Conservation (phyloP, 2,329 filamentous ascomycete species). For the Fusarium robinianum region DNA sequence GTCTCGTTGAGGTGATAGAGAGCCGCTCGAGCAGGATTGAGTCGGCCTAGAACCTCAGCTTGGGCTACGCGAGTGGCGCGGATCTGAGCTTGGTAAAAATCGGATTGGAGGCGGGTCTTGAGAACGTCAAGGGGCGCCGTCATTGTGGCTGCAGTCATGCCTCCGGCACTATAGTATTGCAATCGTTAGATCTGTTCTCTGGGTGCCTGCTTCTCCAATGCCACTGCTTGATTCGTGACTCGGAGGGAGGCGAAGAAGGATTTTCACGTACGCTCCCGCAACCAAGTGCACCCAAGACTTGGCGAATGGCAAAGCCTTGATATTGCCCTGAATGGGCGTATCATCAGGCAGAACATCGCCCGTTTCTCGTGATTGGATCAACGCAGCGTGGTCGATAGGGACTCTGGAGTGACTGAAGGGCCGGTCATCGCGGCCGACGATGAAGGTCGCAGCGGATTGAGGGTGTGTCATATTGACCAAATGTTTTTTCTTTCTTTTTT, state of each 20-base stretch:
- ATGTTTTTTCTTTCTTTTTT: too few species aligned
- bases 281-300: slow-evolving; percentile 93
- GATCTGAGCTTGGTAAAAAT: slow-evolving; percentile 89
- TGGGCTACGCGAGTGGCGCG: slow-evolving; percentile 66
- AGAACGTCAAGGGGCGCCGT: slow-evolving; percentile 93
- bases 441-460: slow-evolving; percentile 33
- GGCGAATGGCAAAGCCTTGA: slow-evolving; percentile 56
- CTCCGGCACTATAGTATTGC: slow-evolving; percentile 66
- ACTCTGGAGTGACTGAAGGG: slow-evolving; percentile 39
- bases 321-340: slow-evolving; percentile 37
- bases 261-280: slow-evolving; percentile 74
- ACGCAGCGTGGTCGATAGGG: slow-evolving; percentile 44
- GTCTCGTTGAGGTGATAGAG: slow-evolving; percentile 82
- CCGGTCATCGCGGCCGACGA: slow-evolving; percentile 40
- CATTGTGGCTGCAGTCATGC: slow-evolving; percentile 90
- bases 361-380: slow-evolving; percentile 65
- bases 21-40: slow-evolving; percentile 68
- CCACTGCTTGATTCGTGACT: slow-evolving; percentile 1
- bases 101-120: slow-evolving; percentile 90
- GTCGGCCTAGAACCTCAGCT: slow-evolving; percentile 50
- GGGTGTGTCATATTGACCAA: slow-evolving; percentile 43
- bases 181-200: neutral
- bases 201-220: neutral
- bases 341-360: slow-evolving; percentile 58
- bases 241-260: neutral